phyloP scores from a whole-genome alignment of 805 yeast genomes.

The Saccharomycopsis amapae region DNA sequence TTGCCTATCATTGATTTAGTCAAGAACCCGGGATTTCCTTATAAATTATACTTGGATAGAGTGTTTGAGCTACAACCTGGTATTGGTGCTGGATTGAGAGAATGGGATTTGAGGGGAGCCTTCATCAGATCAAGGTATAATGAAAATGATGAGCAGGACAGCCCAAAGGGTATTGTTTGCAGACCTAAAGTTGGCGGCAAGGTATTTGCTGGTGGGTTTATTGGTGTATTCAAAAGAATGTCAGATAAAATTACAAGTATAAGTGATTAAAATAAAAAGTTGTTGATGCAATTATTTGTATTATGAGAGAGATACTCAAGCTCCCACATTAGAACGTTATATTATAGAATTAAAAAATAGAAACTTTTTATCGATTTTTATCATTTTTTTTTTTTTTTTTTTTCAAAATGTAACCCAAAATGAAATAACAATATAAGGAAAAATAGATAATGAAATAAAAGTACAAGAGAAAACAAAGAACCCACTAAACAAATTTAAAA shows the following conservation, averaged over 20 bases:
- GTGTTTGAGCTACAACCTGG: conserved; percentile 41
- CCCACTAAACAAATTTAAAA: no score
- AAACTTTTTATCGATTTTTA: background rate
- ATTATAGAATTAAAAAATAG: no score
- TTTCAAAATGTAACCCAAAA: background rate
- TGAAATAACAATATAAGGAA: background rate
- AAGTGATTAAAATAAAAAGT: background rate
- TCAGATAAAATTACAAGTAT: background rate
- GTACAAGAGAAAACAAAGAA: no score
- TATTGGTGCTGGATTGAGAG: conserved; percentile 44
- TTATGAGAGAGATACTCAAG: no score
- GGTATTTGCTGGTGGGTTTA: conserved; percentile 46
- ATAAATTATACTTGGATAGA: conserved; percentile 31
- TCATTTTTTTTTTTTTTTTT: background rate
- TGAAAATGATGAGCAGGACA: background rate
- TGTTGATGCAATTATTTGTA: no score
- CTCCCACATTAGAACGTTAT: no score
- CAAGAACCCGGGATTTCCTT: conserved; percentile 11
- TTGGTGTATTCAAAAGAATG: conserved; percentile 35
- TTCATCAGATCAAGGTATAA: conserved; percentile 23
- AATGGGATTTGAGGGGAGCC: conserved; percentile 42
- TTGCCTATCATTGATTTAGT: conserved; percentile 33
- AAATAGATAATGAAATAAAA: no score
- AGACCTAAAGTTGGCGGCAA: conserved; percentile 44
- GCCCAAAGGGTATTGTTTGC: conserved; percentile 36